These are phyloP conservation scores for Populus hybrid DNA, from an alignment of 441 rosid species.

Conservation along the genomic window DNA sequence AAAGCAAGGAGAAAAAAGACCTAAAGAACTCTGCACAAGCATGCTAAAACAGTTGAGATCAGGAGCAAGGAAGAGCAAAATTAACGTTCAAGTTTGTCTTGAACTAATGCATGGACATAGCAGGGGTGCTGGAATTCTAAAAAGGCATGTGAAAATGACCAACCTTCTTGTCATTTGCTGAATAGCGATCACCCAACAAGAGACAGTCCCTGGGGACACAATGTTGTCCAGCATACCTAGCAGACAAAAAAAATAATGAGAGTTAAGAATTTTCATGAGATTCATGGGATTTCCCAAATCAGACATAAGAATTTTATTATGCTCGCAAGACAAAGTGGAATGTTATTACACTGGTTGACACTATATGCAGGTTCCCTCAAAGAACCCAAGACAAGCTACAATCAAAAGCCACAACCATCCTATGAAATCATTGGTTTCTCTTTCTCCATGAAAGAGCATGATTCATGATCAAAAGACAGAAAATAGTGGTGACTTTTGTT, in stretches of 20 bases:
- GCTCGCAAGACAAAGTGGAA: constrained; percentile 19
- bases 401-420: constrained; percentile 23
- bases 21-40: background rate
- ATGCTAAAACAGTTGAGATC: background rate
- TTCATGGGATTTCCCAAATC: constrained; percentile 24
- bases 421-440: constrained; percentile 39
- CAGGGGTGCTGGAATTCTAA: background rate
- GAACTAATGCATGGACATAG: background rate
- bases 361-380: constrained; percentile 25
- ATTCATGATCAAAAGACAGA: constrained; percentile 29
- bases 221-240: constrained; percentile 12
- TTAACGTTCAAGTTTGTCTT: background rate
- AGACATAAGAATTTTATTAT: constrained; percentile 17
- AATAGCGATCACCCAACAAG: constrained; percentile 35
- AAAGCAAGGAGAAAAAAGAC: background rate
- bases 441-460: constrained; percentile 39
- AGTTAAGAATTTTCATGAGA: constrained; percentile 18
- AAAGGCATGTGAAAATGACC: constrained; percentile 25
- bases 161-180: constrained; percentile 40
- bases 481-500: constrained; percentile 25
- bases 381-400: constrained; percentile 37
- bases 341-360: constrained; percentile 26
- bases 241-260: constrained; percentile 13
- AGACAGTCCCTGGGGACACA: constrained; percentile 2
- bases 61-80: background rate